These are phyloP conservation scores for Inga leiocalycina DNA, from an alignment of 306 rosid species.

Conservation along the genomic window DNA sequence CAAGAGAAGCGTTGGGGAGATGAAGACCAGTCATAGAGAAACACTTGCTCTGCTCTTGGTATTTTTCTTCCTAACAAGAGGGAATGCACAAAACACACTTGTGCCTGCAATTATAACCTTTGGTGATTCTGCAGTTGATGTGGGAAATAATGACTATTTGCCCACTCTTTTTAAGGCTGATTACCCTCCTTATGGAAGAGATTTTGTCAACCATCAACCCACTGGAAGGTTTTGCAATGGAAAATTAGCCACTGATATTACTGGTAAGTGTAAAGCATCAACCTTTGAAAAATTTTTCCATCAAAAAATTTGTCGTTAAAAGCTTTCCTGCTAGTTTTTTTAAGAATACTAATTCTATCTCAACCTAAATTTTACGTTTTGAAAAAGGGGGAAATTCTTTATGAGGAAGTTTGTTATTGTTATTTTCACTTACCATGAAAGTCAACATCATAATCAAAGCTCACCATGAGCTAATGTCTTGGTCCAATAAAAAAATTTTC, in stretches of 20 bases:
- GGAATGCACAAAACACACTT: constrained; percentile 73
- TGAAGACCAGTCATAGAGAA: constrained; percentile 41
- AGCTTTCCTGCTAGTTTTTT: neutral
- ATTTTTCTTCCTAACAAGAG: constrained; percentile 39
- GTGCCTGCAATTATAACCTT: constrained; percentile 87
- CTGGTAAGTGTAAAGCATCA: constrained; percentile 52
- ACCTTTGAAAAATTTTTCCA: neutral
- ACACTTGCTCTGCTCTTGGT: constrained; percentile 47
- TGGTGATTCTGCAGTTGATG: constrained; percentile 92
- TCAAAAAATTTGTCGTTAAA: neutral
- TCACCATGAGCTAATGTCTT: neutral
- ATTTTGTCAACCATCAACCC: constrained; percentile 74
- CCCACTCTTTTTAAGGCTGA: constrained; percentile 79
- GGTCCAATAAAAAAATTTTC: neutral
- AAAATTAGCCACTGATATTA: constrained; percentile 89
- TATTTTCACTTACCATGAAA: neutral
- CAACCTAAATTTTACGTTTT: neutral
- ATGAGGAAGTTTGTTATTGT: neutral
- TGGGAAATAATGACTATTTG: constrained; percentile 88
- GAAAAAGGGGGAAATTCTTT: neutral
- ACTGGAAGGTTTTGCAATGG: constrained; percentile 98
- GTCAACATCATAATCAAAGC: neutral
- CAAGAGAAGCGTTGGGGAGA: constrained; percentile 27
- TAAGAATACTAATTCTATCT: neutral
- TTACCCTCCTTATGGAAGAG: constrained; percentile 98